Evolutionary conservation across 1,284 basidiomycete species (phyloP), one percentile per base, ranked within the genome.

Genomic region (Apiotrichum montevideense): DNA sequence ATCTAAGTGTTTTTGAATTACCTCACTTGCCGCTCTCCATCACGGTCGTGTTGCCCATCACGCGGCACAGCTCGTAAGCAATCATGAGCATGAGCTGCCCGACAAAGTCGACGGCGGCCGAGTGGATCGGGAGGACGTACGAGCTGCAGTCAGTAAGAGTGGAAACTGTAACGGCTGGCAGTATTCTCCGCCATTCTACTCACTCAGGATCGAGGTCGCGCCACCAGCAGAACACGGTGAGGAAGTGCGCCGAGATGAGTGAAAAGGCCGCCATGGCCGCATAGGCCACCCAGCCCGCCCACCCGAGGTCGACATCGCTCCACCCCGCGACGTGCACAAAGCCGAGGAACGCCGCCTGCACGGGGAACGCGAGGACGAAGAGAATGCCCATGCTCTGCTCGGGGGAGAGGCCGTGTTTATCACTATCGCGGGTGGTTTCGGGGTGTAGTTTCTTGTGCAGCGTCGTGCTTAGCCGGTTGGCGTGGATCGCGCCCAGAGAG

Each of bases 51-150:
- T 51, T 42, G 4, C 60, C 60, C 4, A 35, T 45, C 6, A 37
- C 55, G 4, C 71, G 74, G 13, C 79, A 79, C 10, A 78, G 55
- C 48, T 77, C 72, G 63, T 77, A 82, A 14, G 77, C 76, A 42
- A 73, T 48, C 60, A 78, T 73, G 33, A 98, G 83, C 15, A 96
- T 77, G 8, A 88, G 73, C 74, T 97, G 93, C 7, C 91, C 92
- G n/a, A 90, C 76, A 48, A 97, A 84, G 73, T 98, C 95, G 77
- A 97, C 86, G 40, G 91, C 72, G 0, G 91, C 88, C 1, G 89
- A 91, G 63, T 96, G 90, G 41, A 95, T 84, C 2, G 95, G 95
- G 15, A 98, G 79, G 2, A 91, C 91, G 73, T 97, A 96, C 75
- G 88, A 87, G 74, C 75, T 71, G 56, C 37, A 21, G 21, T 21